Conservation (phyloP, 2,329 filamentous ascomycete genomes). For the Diaporthe capsici region DNA sequence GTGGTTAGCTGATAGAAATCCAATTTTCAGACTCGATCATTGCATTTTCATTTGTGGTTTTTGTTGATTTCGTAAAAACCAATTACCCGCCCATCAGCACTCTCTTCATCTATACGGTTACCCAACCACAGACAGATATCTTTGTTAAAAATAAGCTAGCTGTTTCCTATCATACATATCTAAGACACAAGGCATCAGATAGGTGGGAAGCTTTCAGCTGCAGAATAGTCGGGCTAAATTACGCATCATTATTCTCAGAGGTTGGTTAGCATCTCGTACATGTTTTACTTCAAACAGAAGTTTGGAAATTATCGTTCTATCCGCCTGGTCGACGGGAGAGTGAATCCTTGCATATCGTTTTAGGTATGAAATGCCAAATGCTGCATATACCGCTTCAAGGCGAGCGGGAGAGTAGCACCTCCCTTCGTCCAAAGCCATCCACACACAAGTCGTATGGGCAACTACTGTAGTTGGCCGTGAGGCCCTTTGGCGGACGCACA, state of each 20-base stretch:
- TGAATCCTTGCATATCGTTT: neutral
- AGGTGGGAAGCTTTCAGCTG: neutral
- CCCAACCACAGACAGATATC: too few species aligned
- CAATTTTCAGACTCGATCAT: too few species aligned
- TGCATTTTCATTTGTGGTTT: too few species aligned
- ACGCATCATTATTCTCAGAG: neutral
- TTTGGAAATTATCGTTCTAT: neutral
- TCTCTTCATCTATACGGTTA: too few species aligned
- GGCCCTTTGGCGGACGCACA: too few species aligned
- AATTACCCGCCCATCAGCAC: too few species aligned
- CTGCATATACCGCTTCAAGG: neutral
- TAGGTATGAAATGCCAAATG: neutral
- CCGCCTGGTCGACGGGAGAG: neutral
- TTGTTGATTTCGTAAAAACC: too few species aligned
- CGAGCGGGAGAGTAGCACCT: rapidly evolving
- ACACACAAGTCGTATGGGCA: too few species aligned
- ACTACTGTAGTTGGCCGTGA: neutral
- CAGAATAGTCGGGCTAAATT: neutral
- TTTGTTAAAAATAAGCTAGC: neutral
- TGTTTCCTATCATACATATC: neutral
- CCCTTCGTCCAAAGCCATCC: neutral
- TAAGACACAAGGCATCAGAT: neutral
- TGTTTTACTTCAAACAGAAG: neutral
- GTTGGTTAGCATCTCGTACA: neutral
- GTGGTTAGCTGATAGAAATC: rapidly evolving